phyloP scores from a whole-genome alignment of 169 alveolate species.

The Toxoplasma gondii region DNA sequence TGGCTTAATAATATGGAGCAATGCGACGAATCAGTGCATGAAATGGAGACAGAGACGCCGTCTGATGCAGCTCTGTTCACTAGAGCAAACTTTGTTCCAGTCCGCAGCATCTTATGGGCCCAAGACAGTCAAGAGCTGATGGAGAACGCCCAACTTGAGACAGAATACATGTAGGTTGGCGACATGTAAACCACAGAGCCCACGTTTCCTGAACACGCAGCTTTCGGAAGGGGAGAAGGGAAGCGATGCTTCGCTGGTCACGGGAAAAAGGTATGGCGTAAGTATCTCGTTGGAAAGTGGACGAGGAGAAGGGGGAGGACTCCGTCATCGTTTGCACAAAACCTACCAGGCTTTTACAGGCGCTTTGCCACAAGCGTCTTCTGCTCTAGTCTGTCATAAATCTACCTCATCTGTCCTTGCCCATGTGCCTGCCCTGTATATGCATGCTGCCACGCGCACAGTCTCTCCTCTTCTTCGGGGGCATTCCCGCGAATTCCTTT shows the following conservation, averaged over 20 bases:
- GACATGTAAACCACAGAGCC: too few relatives aligned
- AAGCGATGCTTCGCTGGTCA: too few relatives aligned
- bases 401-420: neutral
- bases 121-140: conserved; percentile 12
- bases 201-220: too few relatives aligned
- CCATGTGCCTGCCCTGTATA: neutral
- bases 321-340: too few relatives aligned
- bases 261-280: too few relatives aligned
- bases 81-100: conserved; percentile 34
- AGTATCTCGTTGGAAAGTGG: too few relatives aligned
- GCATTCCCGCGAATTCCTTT: neutral
- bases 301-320: too few relatives aligned
- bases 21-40: conserved; percentile 26
- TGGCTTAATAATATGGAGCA: neutral
- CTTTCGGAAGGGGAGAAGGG: too few relatives aligned
- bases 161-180: conserved; percentile 10
- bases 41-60: conserved; percentile 7
- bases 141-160: conserved; percentile 40
- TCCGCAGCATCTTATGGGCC: conserved; percentile 13
- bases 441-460: neutral
- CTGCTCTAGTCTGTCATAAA: neutral
- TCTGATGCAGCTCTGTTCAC: conserved; percentile 2
- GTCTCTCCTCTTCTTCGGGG: neutral
- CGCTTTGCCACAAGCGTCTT: neutral
- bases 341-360: neutral